Evolutionary conservation across 306 rosid genomes (phyloP).

Genomic region (Hippophae rhamnoides): DNA sequence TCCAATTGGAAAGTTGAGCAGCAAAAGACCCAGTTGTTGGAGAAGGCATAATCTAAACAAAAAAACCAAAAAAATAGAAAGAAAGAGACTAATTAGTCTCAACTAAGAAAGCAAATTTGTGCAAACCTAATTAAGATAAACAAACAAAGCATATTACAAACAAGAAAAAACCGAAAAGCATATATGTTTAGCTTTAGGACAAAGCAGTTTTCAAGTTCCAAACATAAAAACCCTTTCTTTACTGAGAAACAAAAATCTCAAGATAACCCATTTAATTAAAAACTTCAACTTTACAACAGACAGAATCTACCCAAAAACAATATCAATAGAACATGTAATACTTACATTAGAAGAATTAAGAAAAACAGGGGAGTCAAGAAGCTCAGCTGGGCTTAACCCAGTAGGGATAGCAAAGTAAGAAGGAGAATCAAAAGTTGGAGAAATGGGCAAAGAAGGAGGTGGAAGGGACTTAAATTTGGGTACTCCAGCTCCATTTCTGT

Average conservation of each 20-base stretch:
- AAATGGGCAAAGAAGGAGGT: conserved; percentile 75
- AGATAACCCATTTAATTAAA: too few relatives aligned
- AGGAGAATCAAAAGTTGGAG: conserved; percentile 69
- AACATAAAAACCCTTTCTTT: too few relatives aligned
- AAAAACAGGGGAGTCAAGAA: conserved; percentile 85
- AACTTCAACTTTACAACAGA: too few relatives aligned
- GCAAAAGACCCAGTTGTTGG: conserved; percentile 74
- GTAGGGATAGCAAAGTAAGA: conserved; percentile 64
- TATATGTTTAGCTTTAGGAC: too few relatives aligned
- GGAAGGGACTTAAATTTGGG: conserved; percentile 76
- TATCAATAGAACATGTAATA: not conserved
- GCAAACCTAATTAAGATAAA: not conserved
- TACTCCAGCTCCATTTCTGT: conserved; percentile 41
- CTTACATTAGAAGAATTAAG: conserved; percentile 57
- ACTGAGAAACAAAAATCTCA: too few relatives aligned
- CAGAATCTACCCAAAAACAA: too few relatives aligned
- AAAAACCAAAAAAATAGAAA: not conserved
- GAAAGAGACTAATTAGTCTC: conserved; percentile 4
- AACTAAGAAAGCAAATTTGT: not conserved
- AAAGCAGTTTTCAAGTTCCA: too few relatives aligned
- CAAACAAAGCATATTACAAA: not conserved
- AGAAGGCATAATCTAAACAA: conserved; percentile 51
- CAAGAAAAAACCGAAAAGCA: too few relatives aligned
- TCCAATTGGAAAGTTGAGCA: conserved; percentile 52
- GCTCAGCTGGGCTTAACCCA: conserved; percentile 74